phyloP scores from a whole-genome alignment of 331 rosid species.

The Arachis monticola region DNA sequence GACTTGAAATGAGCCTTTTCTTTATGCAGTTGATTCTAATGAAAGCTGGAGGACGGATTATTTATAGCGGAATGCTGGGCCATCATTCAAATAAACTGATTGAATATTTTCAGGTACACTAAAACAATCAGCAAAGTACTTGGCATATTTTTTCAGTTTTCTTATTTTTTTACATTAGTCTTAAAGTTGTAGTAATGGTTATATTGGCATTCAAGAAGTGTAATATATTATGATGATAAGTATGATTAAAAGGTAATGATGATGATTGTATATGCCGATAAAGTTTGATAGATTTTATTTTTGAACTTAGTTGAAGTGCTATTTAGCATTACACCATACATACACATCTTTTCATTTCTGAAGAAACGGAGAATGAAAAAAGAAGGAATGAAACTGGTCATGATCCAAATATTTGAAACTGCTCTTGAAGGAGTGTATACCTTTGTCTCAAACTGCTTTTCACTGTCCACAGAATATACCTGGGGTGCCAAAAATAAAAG shows the following conservation, averaged over 20 bases:
- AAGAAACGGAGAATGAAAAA: background rate
- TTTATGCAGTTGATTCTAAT: constrained; percentile 75
- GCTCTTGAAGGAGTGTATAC: background rate
- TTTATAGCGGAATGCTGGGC: constrained; percentile 73
- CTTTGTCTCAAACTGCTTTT: constrained; percentile 34
- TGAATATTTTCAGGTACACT: constrained; percentile 81
- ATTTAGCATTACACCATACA: background rate
- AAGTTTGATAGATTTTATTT: background rate
- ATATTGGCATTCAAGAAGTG: background rate
- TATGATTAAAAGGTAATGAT: too few species aligned
- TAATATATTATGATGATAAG: background rate
- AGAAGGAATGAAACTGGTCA: background rate
- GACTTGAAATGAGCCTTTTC: constrained; percentile 18
- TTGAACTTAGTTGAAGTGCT: background rate
- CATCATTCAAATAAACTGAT: constrained; percentile 68
- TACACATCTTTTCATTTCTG: background rate
- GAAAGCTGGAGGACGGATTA: constrained; percentile 84
- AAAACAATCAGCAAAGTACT: constrained; percentile 7
- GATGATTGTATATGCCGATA: background rate
- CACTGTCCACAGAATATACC: constrained; percentile 60
- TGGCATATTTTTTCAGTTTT: constrained; percentile 20
- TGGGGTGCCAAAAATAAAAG: constrained; percentile 78
- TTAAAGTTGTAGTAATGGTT: constrained; percentile 18
- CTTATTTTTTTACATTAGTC: constrained; percentile 14
- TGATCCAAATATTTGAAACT: constrained; percentile 4